phyloP scores from a whole-genome alignment of 2,329 filamentous ascomycete genomes.

The Alternaria triticimaculans region DNA sequence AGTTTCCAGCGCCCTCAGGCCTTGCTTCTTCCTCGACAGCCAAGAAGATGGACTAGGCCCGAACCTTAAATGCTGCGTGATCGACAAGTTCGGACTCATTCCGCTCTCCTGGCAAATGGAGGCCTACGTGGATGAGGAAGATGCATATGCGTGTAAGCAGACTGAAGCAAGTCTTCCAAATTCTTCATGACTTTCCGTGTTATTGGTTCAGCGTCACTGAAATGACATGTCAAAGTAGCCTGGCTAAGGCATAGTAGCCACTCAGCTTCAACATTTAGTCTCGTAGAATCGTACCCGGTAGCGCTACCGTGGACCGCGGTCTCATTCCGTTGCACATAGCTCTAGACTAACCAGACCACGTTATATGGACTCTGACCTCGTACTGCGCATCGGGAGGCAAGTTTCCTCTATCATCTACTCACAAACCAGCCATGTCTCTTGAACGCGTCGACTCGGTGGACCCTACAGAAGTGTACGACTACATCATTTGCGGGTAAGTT shows the following conservation, averaged over 20 bases:
- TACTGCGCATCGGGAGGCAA: neutral
- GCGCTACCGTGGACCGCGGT: neutral
- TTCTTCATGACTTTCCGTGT: neutral
- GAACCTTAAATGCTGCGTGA: neutral
- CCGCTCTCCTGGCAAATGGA: neutral
- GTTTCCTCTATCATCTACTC: neutral
- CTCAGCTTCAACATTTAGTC: neutral
- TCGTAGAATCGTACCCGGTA: neutral
- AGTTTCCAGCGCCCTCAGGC: neutral
- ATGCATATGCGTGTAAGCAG: neutral
- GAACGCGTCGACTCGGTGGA: conserved; percentile 26
- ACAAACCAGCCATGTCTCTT: conserved; percentile 21
- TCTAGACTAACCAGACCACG: neutral
- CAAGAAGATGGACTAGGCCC: neutral
- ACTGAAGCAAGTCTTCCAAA: neutral
- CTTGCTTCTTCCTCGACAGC: neutral
- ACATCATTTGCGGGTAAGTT: conserved; percentile 36
- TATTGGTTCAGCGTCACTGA: neutral
- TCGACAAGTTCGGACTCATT: neutral
- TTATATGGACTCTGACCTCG: neutral
- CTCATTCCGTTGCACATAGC: neutral
- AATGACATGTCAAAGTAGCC: too few species aligned
- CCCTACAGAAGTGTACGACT: conserved; percentile 29
- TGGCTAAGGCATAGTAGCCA: neutral
- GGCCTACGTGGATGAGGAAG: neutral